Evolutionary conservation across 352 stramenopile species (phyloP).

Genomic region (Thalassiosira hispida): DNA sequence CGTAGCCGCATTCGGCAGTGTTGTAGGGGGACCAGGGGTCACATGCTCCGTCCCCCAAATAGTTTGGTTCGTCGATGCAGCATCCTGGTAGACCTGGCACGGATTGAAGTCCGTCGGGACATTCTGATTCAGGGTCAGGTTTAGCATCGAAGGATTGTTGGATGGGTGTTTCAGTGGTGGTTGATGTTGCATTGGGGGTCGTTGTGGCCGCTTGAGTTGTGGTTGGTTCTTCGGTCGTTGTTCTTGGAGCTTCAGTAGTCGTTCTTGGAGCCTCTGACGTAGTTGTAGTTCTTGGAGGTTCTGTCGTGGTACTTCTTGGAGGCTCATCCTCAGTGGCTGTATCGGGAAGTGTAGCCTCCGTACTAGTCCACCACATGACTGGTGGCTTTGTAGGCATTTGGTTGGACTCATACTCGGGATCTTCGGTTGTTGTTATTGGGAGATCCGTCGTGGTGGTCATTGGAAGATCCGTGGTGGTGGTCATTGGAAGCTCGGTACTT

Average conservation of each 20-base stretch:
- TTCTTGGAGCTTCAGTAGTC: background rate
- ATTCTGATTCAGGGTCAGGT: slow-evolving; percentile 4
- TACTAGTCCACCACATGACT: no score
- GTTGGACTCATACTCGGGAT: background rate
- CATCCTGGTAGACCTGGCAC: slow-evolving; percentile 38
- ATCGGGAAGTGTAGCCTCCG: no score
- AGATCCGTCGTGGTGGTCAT: background rate
- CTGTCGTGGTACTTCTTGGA: background rate
- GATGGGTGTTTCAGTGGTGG: background rate
- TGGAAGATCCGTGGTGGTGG: background rate
- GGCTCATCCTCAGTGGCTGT: background rate
- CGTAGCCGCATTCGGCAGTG: slow-evolving; percentile 44
- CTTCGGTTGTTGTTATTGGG: background rate
- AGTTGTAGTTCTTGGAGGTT: background rate
- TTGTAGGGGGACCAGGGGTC: slow-evolving; percentile 51
- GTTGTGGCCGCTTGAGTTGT: slow-evolving; percentile 13
- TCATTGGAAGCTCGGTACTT: background rate
- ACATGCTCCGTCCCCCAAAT: slow-evolving; percentile 50
- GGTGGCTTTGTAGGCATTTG: background rate
- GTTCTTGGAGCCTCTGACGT: slow-evolving; percentile 2
- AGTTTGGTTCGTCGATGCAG: slow-evolving; percentile 43
- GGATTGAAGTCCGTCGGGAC: slow-evolving; percentile 13
- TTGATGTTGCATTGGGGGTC: slow-evolving; percentile 4
- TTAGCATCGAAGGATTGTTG: background rate
- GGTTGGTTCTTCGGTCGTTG: slow-evolving; percentile 1